Evolutionary conservation across 352 stramenopile genomes (phyloP).

Genomic region (Phytophthora fragariaefolia): DNA sequence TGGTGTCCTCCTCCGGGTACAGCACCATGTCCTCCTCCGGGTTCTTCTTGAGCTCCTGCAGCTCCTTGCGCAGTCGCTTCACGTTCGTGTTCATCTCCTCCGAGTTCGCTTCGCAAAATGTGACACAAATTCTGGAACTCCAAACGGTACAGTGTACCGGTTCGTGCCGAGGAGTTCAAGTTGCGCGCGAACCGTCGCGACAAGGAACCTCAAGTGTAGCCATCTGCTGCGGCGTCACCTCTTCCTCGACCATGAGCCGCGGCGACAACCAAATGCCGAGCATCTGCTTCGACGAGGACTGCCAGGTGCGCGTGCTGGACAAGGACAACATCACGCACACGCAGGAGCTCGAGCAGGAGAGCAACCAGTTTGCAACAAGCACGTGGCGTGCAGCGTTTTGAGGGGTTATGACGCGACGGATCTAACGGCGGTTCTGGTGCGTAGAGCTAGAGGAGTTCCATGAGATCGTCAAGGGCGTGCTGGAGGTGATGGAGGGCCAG

Average conservation of each 20-base stretch:
- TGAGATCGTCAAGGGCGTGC: constrained; percentile 78
- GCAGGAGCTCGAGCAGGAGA: constrained; percentile 82
- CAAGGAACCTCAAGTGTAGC: constrained; percentile 19
- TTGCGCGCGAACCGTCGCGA: constrained; percentile 27
- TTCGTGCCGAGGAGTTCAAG: no score
- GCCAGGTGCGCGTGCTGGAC: constrained; percentile 80
- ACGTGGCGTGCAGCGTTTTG: constrained; percentile 3
- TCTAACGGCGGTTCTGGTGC: constrained; percentile 2
- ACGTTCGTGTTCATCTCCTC: constrained; percentile 88
- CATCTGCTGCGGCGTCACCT: constrained; percentile 8
- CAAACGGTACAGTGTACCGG: no score
- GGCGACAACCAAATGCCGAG: constrained; percentile 76
- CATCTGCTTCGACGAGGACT: constrained; percentile 86
- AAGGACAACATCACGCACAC: constrained; percentile 80
- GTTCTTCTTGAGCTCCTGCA: constrained; percentile 86
- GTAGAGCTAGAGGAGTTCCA: constrained; percentile 86
- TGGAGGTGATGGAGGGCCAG: constrained; percentile 83
- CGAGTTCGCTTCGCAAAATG: background rate
- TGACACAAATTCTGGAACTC: no score
- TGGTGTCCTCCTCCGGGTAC: constrained; percentile 83
- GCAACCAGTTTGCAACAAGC: constrained; percentile 85
- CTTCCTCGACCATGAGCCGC: constrained; percentile 53
- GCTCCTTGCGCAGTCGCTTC: constrained; percentile 88
- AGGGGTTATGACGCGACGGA: background rate
- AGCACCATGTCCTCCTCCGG: constrained; percentile 91